Evolutionary conservation across 2,329 filamentous ascomycete species (phyloP).

Genomic region (Fusarium nygamai): DNA sequence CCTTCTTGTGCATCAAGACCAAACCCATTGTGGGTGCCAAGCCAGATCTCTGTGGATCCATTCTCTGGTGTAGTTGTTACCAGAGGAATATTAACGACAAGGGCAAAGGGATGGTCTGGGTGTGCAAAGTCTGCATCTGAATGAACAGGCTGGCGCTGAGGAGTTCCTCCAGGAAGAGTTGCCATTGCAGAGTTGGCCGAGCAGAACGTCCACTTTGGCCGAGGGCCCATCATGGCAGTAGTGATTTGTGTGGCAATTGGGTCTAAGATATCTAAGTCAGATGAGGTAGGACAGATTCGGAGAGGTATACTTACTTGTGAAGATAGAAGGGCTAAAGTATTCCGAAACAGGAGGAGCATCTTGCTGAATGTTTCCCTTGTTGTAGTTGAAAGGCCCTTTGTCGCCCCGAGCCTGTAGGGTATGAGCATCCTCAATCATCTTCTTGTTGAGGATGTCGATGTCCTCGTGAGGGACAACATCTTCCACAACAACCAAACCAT

Average conservation of each 20-base stretch:
- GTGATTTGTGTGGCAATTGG: slow-evolving; percentile 66
- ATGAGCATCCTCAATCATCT: slow-evolving; percentile 68
- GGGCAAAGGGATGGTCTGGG: slow-evolving; percentile 63
- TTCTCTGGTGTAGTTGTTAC: slow-evolving; percentile 61
- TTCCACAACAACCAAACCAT: slow-evolving; percentile 67
- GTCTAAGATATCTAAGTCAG: slow-evolving; percentile 49
- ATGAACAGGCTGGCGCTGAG: slow-evolving; percentile 65
- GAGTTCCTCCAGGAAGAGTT: slow-evolving; percentile 50
- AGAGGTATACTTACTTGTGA: slow-evolving; percentile 57
- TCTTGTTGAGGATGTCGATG: slow-evolving; percentile 65
- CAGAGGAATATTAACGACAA: slow-evolving; percentile 64
- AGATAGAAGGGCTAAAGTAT: slow-evolving; percentile 61
- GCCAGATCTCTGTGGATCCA: slow-evolving; percentile 68
- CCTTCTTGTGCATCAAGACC: slow-evolving; percentile 57
- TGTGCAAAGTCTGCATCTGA: slow-evolving; percentile 68
- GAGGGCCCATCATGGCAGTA: slow-evolving; percentile 63
- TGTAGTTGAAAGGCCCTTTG: slow-evolving; percentile 70
- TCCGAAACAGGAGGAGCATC: slow-evolving; percentile 63
- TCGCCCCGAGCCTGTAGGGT: slow-evolving; percentile 61
- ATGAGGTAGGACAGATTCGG: fast-evolving
- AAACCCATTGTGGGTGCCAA: slow-evolving; percentile 59
- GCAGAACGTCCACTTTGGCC: slow-evolving; percentile 66
- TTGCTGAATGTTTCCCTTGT: slow-evolving; percentile 70
- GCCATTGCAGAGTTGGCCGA: slow-evolving; percentile 69
- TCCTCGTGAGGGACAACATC: slow-evolving; percentile 60